Base-by-base conservation (phyloP, 2,329 filamentous ascomycete genomes). In the Xylariaceae sp. region DNA sequence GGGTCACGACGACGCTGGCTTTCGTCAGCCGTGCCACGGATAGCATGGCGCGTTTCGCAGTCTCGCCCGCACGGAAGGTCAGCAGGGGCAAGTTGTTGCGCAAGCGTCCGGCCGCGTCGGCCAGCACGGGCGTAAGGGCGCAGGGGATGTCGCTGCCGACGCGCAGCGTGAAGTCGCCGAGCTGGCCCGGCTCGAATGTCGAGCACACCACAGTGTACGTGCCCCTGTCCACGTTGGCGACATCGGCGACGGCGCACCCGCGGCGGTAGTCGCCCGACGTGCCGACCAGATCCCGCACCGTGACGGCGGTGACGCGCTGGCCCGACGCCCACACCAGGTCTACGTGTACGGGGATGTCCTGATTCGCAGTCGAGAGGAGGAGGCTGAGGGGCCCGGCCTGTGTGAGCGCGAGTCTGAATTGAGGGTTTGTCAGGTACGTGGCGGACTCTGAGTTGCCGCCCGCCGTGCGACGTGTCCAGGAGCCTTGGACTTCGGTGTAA, bases 191-290 rank as follows among this genome's bases (percentile, higher is more conserved):
- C 48, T 95, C 89, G 61, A 94, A 97, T 0, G 91, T 95, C 2
- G 89, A 95, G 60, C 86, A 91, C 6, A 96, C 85, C 42, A 95
- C 74, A 0, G 88, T 96, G 63, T 97, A 98, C 0, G 73, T 73
- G 0, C 91, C 91, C 1, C 79, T 68, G 30, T 82, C 79, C 15
- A 95, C 67, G 16, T 68, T 49, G 56, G 55, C 62, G 51, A 78
- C 67, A 47, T 87, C 78, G 3, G 85, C 82, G 24, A 89, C 71
- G 3, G 87, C 86, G 59, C 85, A 87, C 19, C 86, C 85, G 19
- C 84, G 81, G 37, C 87, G 82, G 64, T 98, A 96, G 52, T 95
- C 89, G n/a, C 87, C 87, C 26, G 88, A 94, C 42, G 88, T 84
- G 17, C 79, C 78, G 18, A 94, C 76, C 30, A 97, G 79, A 58